Percentiles rank a stretch among this genome's conserved stretches.
These are phyloP conservation scores for Lecanoromycetidae sp. DNA, from an alignment of 2,329 filamentous ascomycete species.

Conservation along the genomic window DNA sequence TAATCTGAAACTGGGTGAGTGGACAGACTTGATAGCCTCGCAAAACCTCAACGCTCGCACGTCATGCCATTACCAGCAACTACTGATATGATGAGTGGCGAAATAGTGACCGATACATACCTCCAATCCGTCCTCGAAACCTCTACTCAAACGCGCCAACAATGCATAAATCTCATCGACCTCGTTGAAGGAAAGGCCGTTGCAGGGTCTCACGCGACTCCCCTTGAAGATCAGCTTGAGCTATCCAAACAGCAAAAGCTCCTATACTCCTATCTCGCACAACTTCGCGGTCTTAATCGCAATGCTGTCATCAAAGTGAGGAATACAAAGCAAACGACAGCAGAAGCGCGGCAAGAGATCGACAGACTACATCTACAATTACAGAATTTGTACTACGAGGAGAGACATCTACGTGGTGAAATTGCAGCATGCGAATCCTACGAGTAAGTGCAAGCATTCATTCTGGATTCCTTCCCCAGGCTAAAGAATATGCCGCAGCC, in stretches of 20 bases:
- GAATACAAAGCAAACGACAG: constrained; percentile 74
- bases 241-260: constrained; percentile 67
- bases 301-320: constrained; percentile 68
- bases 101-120: constrained; percentile 51
- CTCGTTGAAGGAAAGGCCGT: constrained; percentile 44
- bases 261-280: constrained; percentile 65
- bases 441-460: constrained; percentile 60
- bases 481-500: constrained; percentile 39
- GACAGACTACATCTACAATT: constrained; percentile 83
- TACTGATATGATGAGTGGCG: constrained; percentile 40
- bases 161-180: constrained; percentile 49
- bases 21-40: not conserved
- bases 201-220: constrained; percentile 28
- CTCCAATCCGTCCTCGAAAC: constrained; percentile 58
- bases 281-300: constrained; percentile 71
- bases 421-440: constrained; percentile 84
- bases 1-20: not conserved
- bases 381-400: constrained; percentile 94
- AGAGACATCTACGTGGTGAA: constrained; percentile 78
- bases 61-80: constrained; percentile 6
- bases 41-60: not conserved
- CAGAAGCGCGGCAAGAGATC: constrained; percentile 79
- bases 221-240: constrained; percentile 42
- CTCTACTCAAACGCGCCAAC: constrained; percentile 59
- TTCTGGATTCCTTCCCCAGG: not conserved